These are phyloP conservation scores for Salix dunnii DNA, from an alignment of 345 rosid species.

Conservation along the genomic window DNA sequence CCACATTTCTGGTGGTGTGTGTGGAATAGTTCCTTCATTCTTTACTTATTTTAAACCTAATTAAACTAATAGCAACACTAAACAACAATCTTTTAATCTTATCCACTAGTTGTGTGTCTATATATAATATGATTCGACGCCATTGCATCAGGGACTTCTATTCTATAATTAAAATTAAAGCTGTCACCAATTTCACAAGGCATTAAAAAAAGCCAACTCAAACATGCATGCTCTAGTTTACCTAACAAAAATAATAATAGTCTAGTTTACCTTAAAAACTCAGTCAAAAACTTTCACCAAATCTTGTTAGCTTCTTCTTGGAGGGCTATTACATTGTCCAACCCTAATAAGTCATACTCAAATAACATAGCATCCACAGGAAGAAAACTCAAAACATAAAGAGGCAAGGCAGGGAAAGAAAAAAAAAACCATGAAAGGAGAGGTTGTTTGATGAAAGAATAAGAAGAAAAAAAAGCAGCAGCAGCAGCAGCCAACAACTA, in stretches of 20 bases:
- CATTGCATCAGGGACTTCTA: not conserved
- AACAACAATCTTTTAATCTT: not conserved
- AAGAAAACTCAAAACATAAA: not conserved
- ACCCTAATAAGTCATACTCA: not conserved
- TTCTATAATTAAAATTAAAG: not conserved
- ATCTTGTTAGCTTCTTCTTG: not conserved
- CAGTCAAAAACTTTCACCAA: not conserved
- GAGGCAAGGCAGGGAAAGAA: not conserved
- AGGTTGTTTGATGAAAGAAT: not conserved
- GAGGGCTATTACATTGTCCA: not conserved
- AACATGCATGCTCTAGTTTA: not conserved
- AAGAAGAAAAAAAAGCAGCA: not conserved
- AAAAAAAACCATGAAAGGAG: not conserved
- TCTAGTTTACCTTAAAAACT: not conserved
- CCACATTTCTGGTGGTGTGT: not conserved
- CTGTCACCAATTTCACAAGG: conserved; percentile 18
- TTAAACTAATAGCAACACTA: not conserved
- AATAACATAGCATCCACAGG: not conserved
- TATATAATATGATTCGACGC: not conserved
- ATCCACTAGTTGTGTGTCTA: not conserved
- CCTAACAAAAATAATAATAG: not conserved
- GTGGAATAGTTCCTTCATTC: not conserved
- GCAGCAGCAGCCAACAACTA: not conserved
- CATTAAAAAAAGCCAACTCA: not conserved
- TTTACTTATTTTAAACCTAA: not conserved